Conservation (phyloP, 2,329 filamentous ascomycete species). For the Trichoderma simmonsii region DNA sequence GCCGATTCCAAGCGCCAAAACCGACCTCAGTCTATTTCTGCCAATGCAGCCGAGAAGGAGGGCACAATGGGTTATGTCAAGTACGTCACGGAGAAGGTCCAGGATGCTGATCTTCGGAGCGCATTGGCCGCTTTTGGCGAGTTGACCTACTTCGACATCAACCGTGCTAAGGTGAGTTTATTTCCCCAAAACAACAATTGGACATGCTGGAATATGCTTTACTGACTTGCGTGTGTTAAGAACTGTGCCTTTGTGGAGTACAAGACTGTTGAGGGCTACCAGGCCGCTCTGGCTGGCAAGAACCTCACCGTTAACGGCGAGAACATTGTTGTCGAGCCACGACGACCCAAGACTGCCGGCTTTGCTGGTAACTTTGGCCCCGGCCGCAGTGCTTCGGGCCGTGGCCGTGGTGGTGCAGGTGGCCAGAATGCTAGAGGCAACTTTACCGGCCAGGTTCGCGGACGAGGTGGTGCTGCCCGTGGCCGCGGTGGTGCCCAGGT, state of each 20-base stretch:
- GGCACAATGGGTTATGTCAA: conserved; percentile 87
- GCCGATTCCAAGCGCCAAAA: conserved; percentile 82
- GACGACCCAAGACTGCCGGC: conserved; percentile 70
- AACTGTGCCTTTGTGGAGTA: conserved; percentile 98
- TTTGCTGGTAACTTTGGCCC: conserved; percentile 66
- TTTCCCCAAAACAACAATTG: background rate
- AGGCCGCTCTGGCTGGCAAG: conserved; percentile 78
- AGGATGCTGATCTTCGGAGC: conserved; percentile 67
- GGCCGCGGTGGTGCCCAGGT: conserved; percentile 59
- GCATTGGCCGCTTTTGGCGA: conserved; percentile 70
- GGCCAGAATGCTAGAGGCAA: conserved; percentile 64
- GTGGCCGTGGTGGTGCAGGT: conserved; percentile 63
- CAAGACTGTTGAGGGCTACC: conserved; percentile 73
- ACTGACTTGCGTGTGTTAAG: conserved; percentile 43
- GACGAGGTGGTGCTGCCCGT: conserved; percentile 64
- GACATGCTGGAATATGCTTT: conserved; percentile 22
- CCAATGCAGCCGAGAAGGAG: conserved; percentile 64
- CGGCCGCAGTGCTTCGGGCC: conserved; percentile 56
- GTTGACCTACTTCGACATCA: conserved; percentile 72
- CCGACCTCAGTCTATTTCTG: conserved; percentile 64
- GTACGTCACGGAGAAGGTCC: conserved; percentile 87
- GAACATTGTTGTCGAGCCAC: conserved; percentile 82
- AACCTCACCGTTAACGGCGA: conserved; percentile 82
- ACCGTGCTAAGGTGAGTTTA: conserved; percentile 71
- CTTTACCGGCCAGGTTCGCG: conserved; percentile 64